Percentiles rank a stretch among this genome's conserved stretches.
Conservation (phyloP, 169 alveolate genomes). For the Cardiosporidium cionae region DNA sequence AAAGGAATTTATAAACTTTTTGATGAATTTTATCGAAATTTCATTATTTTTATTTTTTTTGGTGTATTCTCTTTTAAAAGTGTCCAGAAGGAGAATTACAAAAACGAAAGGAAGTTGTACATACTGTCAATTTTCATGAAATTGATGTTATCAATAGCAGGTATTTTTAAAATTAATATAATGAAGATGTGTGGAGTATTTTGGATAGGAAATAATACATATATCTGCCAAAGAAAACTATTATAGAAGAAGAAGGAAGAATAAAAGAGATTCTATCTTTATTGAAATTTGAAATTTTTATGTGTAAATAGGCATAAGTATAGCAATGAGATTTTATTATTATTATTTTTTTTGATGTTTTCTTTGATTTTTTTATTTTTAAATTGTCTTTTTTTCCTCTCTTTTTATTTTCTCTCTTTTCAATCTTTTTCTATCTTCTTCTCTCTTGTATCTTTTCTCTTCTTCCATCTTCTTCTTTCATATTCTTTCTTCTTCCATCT, state of each 20-base stretch:
- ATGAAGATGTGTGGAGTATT: background rate
- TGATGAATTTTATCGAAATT: too few relatives aligned
- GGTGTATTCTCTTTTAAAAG: conserved; percentile 24
- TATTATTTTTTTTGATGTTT: background rate
- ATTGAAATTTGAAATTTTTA: background rate
- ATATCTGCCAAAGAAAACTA: too few relatives aligned
- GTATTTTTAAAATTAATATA: background rate
- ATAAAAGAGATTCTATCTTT: background rate
- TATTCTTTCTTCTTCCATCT: too few relatives aligned
- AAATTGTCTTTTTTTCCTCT: too few relatives aligned
- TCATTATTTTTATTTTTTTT: background rate
- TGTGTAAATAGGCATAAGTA: background rate
- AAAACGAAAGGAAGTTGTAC: conserved; percentile 96
- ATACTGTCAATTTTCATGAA: conserved; percentile 97
- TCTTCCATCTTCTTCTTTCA: too few relatives aligned
- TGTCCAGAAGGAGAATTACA: conserved; percentile 99
- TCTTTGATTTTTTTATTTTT: too few relatives aligned
- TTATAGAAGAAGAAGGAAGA: background rate
- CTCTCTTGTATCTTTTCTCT: too few relatives aligned
- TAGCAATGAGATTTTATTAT: background rate
- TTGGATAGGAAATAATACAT: too few relatives aligned
- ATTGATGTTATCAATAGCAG: conserved; percentile 95
- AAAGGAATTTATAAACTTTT: background rate
- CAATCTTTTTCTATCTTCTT: too few relatives aligned
- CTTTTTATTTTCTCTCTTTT: too few relatives aligned